phyloP scores from a whole-genome alignment of 768 basidiomycete genomes.

The Panellus pusillus region DNA sequence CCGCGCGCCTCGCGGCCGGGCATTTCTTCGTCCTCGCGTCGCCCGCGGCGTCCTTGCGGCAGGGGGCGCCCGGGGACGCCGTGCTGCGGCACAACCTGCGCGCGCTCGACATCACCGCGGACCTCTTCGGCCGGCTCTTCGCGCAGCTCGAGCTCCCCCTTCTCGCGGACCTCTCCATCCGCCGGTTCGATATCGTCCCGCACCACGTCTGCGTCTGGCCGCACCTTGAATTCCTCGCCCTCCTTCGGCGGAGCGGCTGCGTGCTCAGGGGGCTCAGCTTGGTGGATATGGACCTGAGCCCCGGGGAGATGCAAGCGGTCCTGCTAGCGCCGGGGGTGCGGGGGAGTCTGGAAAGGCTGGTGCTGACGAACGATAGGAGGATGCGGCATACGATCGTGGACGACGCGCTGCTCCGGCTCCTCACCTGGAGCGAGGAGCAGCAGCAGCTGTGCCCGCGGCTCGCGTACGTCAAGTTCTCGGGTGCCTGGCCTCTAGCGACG shows the following conservation, averaged over 20 bases:
- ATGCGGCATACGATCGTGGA: slow-evolving; percentile 18
- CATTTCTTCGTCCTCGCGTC: slow-evolving; percentile 20
- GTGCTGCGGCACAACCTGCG: slow-evolving; percentile 24
- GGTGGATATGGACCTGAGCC: slow-evolving; percentile 20
- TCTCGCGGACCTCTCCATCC: slow-evolving; percentile 24
- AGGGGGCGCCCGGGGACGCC: background rate
- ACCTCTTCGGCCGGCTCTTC: slow-evolving; percentile 24
- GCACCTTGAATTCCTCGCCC: slow-evolving; percentile 24
- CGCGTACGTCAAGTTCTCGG: slow-evolving; percentile 25
- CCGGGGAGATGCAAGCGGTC: slow-evolving; percentile 14
- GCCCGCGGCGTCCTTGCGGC: background rate
- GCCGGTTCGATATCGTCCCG: slow-evolving; percentile 19
- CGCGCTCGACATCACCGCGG: slow-evolving; percentile 23
- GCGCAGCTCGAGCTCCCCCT: slow-evolving; percentile 26
- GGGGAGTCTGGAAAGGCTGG: slow-evolving; percentile 11
- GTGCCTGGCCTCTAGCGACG: slow-evolving; percentile 27
- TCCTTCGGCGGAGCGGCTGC: slow-evolving; percentile 27
- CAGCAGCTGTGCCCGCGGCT: slow-evolving; percentile 24
- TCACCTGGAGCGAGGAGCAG: slow-evolving; percentile 12
- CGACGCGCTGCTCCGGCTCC: slow-evolving; percentile 20
- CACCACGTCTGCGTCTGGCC: slow-evolving; percentile 26
- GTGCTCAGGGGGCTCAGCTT: slow-evolving; percentile 15
- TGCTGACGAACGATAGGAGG: slow-evolving; percentile 18
- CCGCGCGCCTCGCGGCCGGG: slow-evolving; percentile 11
- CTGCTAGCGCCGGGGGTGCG: no score